phyloP scores from a whole-genome alignment of 2,329 filamentous ascomycete species.

The Epichloe sylvatica region DNA sequence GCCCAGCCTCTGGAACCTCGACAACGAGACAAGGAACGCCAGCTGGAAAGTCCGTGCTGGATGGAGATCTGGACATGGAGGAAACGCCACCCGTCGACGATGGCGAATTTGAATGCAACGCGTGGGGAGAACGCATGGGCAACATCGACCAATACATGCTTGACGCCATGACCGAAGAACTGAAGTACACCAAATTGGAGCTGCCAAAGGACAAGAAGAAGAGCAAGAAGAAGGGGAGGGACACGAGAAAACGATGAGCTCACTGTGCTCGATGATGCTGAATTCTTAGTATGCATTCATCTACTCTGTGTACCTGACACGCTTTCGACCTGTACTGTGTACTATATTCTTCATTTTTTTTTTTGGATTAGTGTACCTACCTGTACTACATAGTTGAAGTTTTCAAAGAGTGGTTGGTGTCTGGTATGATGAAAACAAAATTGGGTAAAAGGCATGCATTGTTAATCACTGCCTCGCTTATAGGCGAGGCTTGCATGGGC shows the following conservation, averaged over 20 bases:
- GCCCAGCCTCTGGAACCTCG: conserved; percentile 32
- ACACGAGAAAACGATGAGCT: conserved; percentile 34
- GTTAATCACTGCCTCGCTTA: background rate
- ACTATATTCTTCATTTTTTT: background rate
- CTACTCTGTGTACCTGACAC: too few species aligned
- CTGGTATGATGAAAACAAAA: background rate
- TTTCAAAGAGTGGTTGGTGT: background rate
- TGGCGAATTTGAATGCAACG: conserved; percentile 38
- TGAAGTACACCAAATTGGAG: conserved; percentile 46
- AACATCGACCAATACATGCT: conserved; percentile 68
- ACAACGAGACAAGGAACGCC: conserved; percentile 40
- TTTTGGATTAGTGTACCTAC: conserved; percentile 2
- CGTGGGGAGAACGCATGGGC: conserved; percentile 41
- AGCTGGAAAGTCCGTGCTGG: conserved; percentile 22
- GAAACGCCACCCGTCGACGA: conserved; percentile 10
- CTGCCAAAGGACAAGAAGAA: conserved; percentile 52
- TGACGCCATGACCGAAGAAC: conserved; percentile 47
- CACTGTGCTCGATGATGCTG: background rate
- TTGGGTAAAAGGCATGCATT: background rate
- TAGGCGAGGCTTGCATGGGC: background rate
- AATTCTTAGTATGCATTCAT: background rate
- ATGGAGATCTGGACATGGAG: conserved; percentile 21
- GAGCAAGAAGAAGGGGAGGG: conserved; percentile 45
- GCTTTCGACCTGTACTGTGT: background rate
- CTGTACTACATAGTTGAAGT: background rate